Evolutionary conservation across 257 asterid species (phyloP).

Genomic region (Solanum sparsipilum): DNA sequence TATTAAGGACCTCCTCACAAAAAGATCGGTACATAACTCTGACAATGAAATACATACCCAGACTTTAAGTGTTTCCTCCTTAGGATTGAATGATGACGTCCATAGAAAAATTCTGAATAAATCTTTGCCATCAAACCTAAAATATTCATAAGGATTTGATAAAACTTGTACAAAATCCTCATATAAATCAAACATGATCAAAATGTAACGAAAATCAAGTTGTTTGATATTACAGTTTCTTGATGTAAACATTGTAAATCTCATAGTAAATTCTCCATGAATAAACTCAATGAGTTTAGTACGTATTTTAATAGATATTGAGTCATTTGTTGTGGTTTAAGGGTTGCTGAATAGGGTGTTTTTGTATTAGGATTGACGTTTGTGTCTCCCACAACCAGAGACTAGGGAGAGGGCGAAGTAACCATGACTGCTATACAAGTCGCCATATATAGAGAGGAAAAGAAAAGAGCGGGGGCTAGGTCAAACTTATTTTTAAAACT

Average conservation of each 20-base stretch:
- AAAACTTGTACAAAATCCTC: no score
- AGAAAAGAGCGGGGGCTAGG: background rate
- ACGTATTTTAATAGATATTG: background rate
- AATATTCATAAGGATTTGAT: no score
- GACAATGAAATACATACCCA: background rate
- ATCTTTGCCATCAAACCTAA: no score
- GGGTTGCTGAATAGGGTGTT: background rate
- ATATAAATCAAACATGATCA: no score
- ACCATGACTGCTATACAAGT: background rate
- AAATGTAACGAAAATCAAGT: no score
- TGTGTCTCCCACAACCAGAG: background rate
- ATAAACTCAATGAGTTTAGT: no score
- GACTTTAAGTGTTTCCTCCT: background rate
- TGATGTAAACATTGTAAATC: background rate
- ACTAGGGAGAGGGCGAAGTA: background rate
- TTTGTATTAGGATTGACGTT: background rate
- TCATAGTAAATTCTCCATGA: background rate
- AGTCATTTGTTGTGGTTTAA: no score
- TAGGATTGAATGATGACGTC: background rate
- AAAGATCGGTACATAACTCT: no score
- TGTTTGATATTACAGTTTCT: no score
- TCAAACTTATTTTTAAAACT: no score
- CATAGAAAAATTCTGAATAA: background rate
- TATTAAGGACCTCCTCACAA: background rate
- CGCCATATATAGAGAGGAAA: background rate